Base-by-base conservation (phyloP, 2,329 filamentous ascomycete species). In the Penicillium sp. region DNA sequence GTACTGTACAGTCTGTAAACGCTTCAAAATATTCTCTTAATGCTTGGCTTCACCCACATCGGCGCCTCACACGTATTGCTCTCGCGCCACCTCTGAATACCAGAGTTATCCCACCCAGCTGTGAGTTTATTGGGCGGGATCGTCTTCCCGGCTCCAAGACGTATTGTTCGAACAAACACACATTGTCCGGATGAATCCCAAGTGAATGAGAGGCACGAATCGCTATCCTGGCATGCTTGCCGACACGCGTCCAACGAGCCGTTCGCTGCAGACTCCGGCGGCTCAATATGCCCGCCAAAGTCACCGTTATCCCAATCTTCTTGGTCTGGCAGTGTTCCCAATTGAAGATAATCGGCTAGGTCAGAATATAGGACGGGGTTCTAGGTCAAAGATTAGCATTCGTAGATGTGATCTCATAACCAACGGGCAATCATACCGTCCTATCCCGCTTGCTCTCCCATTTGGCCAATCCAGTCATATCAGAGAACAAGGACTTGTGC, bases 401-500 rank as follows among this genome's bases (percentile, higher is more conserved):
- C 35, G 35, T 22, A 40, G 5, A 1, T 6, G 9, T 40, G 35
- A 20, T 40, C 18, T 40, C 31, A 40, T 8, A 29, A 18, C 6
- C 20, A 40, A n/a, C 22, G 14, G 15, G 20, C 23, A 46, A n/a
- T 51, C 65, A 45, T 62, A 68, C 66, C 44, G 56, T 59, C 42
- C 58, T 59, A 45, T 63, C 54, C 4, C 61, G 62, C 26, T 50
- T 27, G 20, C 61, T 57, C 49, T 68, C 61, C 58, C 77, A 85
- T 53, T 75, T 73, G 75, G 80, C 81, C 40, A 84, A 66, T 0
- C 73, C 70, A 9, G 72, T 67, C 78, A 83, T 81, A 51, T 82
- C 79, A 25, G 76, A 70, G 0, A 77, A 72, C 25, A 66, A 67
- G 1, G 77, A 75, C 65, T 81, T 81, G 61, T 82, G 79, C 67